Base-by-base conservation (phyloP, 1,284 basidiomycete species). In the Caloboletus inedulis region DNA sequence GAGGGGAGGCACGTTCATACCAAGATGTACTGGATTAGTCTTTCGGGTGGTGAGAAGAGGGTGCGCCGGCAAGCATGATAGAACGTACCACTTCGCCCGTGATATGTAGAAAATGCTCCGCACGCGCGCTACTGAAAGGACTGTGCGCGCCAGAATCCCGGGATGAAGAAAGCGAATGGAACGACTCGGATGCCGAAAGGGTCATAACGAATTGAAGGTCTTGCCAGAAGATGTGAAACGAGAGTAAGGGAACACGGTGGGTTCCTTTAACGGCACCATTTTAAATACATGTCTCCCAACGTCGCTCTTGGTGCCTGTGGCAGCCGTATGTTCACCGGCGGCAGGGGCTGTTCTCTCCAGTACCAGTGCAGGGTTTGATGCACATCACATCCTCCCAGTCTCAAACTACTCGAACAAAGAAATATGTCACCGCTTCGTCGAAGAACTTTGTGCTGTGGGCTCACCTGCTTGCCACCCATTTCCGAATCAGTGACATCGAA, bases 31-130 rank as follows among this genome's bases (percentile, higher is more conserved):
- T 39, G 58, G 60, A 23, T 50, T 58, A 7, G 42, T 62, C 61
- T 62, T 59, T 2, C 3, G 13, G 13, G n/a, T 27, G 19, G 10
- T 60, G 23, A 62, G 55, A 30, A 5, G 19, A 41, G 7, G 5
- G 5, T 14, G 0, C 4, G 12, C 19, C 3, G 1, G 10, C 9
- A 19, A 45, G 21, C 10, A 5, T 31, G 10, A 14, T 21, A 21
- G 4, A 23, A 48, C 59, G 25, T 40, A 60, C 59, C 55, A 61
- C 30, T 49, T 60, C 58, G 2, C 61, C 59, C 13, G 59, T 58
- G 33, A 60, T 46, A 34, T 54, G 61, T 4, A 55, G 2, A 39
- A 60, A 54, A 18, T 53, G 47, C 3, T 55, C 51, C 8, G 30
- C 34, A 8, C 13, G 37, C 7, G 41, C 4, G 27, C 19, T 39